phyloP scores from a whole-genome alignment of 1,284 basidiomycete genomes.

The Ceratobasidium sp. region DNA sequence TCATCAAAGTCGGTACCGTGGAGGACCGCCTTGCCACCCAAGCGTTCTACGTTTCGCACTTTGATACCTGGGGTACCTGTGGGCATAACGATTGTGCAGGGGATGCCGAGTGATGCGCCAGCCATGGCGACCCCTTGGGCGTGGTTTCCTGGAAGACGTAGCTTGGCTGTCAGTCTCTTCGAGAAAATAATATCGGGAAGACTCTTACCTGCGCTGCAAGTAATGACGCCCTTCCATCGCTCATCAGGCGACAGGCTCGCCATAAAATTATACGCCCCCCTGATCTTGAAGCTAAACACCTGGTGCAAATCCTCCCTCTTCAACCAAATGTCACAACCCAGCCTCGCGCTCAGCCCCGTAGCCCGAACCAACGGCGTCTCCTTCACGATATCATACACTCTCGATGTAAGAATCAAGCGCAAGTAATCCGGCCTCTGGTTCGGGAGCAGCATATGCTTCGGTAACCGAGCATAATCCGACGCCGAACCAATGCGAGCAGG shows the following conservation, averaged over 20 bases:
- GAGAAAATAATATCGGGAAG: not conserved
- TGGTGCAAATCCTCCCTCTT: constrained; percentile 97
- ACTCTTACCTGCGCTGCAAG: constrained; percentile 92
- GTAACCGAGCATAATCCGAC: constrained; percentile 69
- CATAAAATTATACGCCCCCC: constrained; percentile 99
- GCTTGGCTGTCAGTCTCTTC: not conserved
- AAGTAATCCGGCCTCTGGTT: constrained; percentile 88
- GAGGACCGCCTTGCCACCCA: constrained; percentile 94
- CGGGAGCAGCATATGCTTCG: constrained; percentile 71
- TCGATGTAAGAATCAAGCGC: constrained; percentile 89
- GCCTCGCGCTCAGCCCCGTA: constrained; percentile 82
- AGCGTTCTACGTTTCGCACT: constrained; percentile 89
- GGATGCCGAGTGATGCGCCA: constrained; percentile 84
- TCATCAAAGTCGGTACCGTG: constrained; percentile 96
- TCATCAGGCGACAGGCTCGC: constrained; percentile 87
- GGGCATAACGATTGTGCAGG: constrained; percentile 99
- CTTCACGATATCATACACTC: constrained; percentile 93
- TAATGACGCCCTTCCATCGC: constrained; percentile 96
- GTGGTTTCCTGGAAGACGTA: constrained; percentile 80
- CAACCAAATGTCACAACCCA: constrained; percentile 94
- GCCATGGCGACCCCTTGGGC: constrained; percentile 98
- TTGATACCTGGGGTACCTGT: constrained; percentile 96
- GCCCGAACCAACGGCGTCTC: constrained; percentile 93
- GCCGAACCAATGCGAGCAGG: constrained; percentile 21
- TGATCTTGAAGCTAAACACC: constrained; percentile 98